A percentile compares a stretch with the other conserved stretches of the same genome.
phyloP scores from a whole-genome alignment of 2,329 filamentous ascomycete genomes.

The Paecilomyces niveus region DNA sequence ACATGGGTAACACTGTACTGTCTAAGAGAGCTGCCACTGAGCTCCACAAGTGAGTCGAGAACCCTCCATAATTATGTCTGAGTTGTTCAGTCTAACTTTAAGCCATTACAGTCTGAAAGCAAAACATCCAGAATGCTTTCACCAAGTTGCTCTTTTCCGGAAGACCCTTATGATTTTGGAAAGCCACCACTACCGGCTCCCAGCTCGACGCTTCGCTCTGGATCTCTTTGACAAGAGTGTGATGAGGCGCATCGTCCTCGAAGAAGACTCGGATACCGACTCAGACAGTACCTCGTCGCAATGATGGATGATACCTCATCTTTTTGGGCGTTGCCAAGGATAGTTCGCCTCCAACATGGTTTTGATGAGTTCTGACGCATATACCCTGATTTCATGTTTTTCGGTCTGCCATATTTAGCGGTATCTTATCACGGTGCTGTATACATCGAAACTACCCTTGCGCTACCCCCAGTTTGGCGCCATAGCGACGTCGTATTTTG shows the following conservation, averaged over 20 bases:
- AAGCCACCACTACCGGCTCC: constrained; percentile 80
- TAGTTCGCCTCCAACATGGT: background rate
- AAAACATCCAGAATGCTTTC: constrained; percentile 68
- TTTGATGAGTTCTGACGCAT: background rate
- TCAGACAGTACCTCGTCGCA: constrained; percentile 23
- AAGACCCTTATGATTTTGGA: constrained; percentile 81
- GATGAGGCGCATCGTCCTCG: constrained; percentile 74
- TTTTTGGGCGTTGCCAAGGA: background rate
- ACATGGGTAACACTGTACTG: constrained; percentile 87
- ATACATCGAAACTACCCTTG: background rate
- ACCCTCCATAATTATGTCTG: constrained; percentile 2
- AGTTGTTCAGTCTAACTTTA: constrained; percentile 2
- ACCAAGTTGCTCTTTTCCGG: constrained; percentile 69
- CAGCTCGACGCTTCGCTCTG: constrained; percentile 80
- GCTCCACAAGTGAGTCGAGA: constrained; percentile 50
- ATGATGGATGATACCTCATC: background rate
- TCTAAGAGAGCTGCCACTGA: constrained; percentile 82
- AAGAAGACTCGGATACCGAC: constrained; percentile 51
- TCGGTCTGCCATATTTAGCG: background rate
- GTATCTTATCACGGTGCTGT: background rate
- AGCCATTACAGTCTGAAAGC: constrained; percentile 59
- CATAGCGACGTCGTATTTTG: background rate
- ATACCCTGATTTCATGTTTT: background rate
- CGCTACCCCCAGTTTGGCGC: background rate
- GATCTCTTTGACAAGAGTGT: constrained; percentile 92